A percentile compares a stretch with the other conserved stretches of the same genome.
These are phyloP conservation scores for Trichocladium uniseriatum DNA, from an alignment of 495 filamentous ascomycete genomes.

Conservation along the genomic window DNA sequence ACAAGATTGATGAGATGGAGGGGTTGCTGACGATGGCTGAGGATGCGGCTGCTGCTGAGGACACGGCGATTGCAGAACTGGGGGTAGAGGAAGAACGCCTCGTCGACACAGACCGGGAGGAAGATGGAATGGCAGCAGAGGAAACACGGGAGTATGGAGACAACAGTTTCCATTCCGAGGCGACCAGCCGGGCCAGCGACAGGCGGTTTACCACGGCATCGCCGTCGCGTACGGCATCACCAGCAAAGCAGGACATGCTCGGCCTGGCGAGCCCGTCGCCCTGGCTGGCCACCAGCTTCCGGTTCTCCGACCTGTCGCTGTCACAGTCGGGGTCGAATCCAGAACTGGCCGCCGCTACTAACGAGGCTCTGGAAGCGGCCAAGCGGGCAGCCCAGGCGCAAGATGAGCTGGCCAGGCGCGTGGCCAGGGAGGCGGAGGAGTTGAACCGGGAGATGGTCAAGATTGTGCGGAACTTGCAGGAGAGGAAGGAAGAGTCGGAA, in stretches of 20 bases:
- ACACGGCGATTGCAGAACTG: neutral
- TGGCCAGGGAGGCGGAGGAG: slow-evolving; percentile 34
- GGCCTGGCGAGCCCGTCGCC: slow-evolving; percentile 3
- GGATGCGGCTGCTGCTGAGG: slow-evolving; percentile 8
- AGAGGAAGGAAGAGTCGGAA: slow-evolving; percentile 42
- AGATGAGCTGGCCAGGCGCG: slow-evolving; percentile 20
- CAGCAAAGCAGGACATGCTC: neutral
- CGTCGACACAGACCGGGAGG: neutral
- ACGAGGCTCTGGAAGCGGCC: slow-evolving; percentile 23
- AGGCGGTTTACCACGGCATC: neutral
- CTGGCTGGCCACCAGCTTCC: slow-evolving; percentile 2
- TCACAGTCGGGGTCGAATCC: slow-evolving; percentile 1
- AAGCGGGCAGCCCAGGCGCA: slow-evolving; percentile 8
- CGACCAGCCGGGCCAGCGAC: neutral
- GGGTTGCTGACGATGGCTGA: slow-evolving; percentile 16
- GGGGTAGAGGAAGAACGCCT: neutral
- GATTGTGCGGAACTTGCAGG: slow-evolving; percentile 30
- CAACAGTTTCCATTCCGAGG: neutral
- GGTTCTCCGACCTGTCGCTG: slow-evolving; percentile 2
- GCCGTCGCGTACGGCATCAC: neutral
- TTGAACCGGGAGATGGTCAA: slow-evolving; percentile 30
- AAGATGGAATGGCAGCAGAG: neutral
- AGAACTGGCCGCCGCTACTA: slow-evolving; percentile 13
- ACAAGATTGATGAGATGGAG: slow-evolving; percentile 42
- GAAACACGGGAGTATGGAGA: neutral